Conservation (phyloP, 129 eudicot genomes). For the Ambrosia trifida region DNA sequence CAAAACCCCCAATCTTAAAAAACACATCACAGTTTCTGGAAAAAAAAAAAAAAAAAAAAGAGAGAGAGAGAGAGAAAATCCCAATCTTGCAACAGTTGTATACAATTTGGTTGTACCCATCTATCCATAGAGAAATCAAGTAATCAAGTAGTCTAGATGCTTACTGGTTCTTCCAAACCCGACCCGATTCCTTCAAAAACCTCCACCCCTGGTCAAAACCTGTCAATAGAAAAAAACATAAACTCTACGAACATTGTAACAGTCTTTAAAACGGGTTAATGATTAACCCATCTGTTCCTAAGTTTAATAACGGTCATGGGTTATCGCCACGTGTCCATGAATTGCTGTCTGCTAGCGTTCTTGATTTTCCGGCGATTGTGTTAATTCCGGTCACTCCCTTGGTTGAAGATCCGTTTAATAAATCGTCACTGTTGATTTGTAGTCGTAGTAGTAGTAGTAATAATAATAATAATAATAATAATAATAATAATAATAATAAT, state of each 20-base stretch:
- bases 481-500: too few relatives aligned
- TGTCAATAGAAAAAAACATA: constrained; percentile 60
- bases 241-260: constrained; percentile 79
- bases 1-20: too few relatives aligned
- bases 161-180: constrained; percentile 80
- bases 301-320: constrained; percentile 31
- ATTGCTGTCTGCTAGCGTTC: constrained; percentile 80
- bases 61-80: too few relatives aligned
- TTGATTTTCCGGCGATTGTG: constrained; percentile 78
- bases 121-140: too few relatives aligned
- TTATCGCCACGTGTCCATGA: constrained; percentile 58
- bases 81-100: too few relatives aligned
- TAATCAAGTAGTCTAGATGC: constrained; percentile 94
- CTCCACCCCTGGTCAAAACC: constrained; percentile 66
- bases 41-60: too few relatives aligned
- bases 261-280: constrained; percentile 69
- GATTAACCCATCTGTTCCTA: constrained; percentile 59
- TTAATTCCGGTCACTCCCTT: constrained; percentile 84
- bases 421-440: constrained; percentile 47
- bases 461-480: too few relatives aligned
- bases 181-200: constrained; percentile 34
- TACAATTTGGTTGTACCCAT: too few relatives aligned
- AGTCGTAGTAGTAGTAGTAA: too few relatives aligned
- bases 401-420: constrained; percentile 43
- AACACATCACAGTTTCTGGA: too few relatives aligned